phyloP scores from a whole-genome alignment of 2,329 filamentous ascomycete genomes.

The Onygenales sp. region DNA sequence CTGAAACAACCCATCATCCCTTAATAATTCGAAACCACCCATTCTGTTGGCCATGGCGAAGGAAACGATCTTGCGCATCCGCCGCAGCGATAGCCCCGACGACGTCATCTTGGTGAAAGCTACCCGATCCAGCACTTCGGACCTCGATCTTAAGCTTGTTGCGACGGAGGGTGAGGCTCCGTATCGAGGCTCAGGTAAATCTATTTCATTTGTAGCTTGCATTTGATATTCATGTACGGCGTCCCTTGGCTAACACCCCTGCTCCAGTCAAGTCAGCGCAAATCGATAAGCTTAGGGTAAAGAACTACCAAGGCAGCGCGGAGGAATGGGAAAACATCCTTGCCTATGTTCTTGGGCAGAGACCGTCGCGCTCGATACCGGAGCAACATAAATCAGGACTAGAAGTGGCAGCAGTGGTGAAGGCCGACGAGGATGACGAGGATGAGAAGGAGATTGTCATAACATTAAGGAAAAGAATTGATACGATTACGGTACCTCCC shows the following conservation, averaged over 20 bases:
- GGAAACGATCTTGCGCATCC: conserved; percentile 40
- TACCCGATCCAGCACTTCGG: conserved; percentile 21
- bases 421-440: conserved; percentile 14
- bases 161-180: conserved; percentile 50
- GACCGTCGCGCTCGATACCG: conserved; percentile 10
- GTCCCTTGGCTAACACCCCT: not conserved
- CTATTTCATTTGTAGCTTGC: not conserved
- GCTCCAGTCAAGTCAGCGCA: conserved; percentile 27
- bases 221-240: not conserved
- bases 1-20: not conserved
- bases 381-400: conserved; percentile 18
- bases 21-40: not conserved
- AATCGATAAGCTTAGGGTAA: conserved; percentile 29
- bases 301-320: conserved; percentile 34
- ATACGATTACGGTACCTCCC: conserved; percentile 37
- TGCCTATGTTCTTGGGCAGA: conserved; percentile 25
- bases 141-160: conserved; percentile 45
- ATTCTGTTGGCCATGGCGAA: conserved; percentile 3
- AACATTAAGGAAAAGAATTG: conserved; percentile 32
- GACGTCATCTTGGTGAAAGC: conserved; percentile 43
- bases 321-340: conserved; percentile 33
- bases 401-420: conserved; percentile 21
- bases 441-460: conserved; percentile 28
- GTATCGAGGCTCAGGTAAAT: conserved; percentile 39
- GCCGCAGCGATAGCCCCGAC: conserved; percentile 33